Base-by-base conservation (phyloP, 495 filamentous ascomycete genomes). In the Cercophora samala region DNA sequence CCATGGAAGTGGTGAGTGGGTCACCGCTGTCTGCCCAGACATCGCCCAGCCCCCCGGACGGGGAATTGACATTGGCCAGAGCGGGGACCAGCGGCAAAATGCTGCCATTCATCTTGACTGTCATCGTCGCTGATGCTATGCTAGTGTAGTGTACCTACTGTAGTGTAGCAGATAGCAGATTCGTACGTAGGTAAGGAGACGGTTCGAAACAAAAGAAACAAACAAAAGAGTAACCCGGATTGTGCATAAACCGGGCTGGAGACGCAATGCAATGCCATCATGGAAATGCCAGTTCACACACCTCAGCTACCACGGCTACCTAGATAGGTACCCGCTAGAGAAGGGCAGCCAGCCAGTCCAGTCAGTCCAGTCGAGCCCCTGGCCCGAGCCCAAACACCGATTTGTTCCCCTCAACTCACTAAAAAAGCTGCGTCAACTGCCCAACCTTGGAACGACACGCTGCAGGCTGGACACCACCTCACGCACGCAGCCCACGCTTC, bases 371-470 rank as follows among this genome's bases (percentile, higher is more conserved):
- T 46, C 37, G 37, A 46, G 37, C 37, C 37, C 37, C 55, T 21
- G 18, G 65, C 64, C 37, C 63, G 60, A 65, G 64, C 66, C 63
- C 66, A 69, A 69, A 66, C 56, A 64, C 51, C 62, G 42, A 56
- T 32, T 54, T 62, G 32, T 63, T 65, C 68, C 64, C 64, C 64
- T 62, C 60, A 65, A 66, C 60, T 63, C 29, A 62, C 60, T 65
- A 42, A 65, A 67, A 67, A 64, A 59, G 58, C 64, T 25, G 25
- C 58, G 21, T 32, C 25, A 26, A 62, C 70, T 70, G 72, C 66
- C 72, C 72, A 74, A 74, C 72, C 70, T 71, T 63, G 55, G 42
- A 52, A 65, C 68, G 73, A 71, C 70, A 70, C 70, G 68, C 73
- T 70, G 65, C 65, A 60, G 37, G 24, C 54, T 56, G 25, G 62